Evolutionary conservation across 768 basidiomycete genomes (phyloP).

Genomic region (Suillus weaverae): DNA sequence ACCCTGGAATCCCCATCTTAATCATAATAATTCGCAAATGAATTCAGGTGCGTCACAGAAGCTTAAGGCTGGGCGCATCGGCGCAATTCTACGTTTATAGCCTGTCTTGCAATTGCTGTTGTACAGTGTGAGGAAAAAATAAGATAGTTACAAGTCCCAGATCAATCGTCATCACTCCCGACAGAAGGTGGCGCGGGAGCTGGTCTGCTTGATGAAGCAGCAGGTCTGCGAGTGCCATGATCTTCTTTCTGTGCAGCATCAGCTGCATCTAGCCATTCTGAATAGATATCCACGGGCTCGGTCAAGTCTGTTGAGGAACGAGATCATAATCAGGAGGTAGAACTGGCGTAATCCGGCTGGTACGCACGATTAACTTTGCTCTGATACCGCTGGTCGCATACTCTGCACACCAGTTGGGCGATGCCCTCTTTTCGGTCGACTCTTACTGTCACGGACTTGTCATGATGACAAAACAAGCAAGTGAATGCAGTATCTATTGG

Average conservation of each 20-base stretch:
- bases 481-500: slow-evolving; percentile 76
- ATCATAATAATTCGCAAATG: not conserved
- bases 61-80: not conserved
- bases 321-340: slow-evolving; percentile 15
- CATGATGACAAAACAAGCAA: slow-evolving; percentile 88
- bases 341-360: not conserved
- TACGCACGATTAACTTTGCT: slow-evolving; percentile 82
- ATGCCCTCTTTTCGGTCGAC: slow-evolving; percentile 85
- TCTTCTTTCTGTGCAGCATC: slow-evolving; percentile 76
- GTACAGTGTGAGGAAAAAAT: slow-evolving; percentile 21
- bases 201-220: slow-evolving; percentile 49
- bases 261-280: slow-evolving; percentile 89
- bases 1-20: not conserved
- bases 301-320: slow-evolving; percentile 61
- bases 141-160: slow-evolving; percentile 8
- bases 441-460: slow-evolving; percentile 83
- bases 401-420: slow-evolving; percentile 76
- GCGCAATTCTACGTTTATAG: not conserved
- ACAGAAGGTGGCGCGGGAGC: slow-evolving; percentile 35
- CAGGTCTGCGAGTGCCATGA: slow-evolving; percentile 49
- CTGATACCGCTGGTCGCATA: slow-evolving; percentile 86
- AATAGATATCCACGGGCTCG: slow-evolving; percentile 86
- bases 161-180: slow-evolving; percentile 55
- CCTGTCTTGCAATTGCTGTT: slow-evolving; percentile 15
- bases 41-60: not conserved